Conservation (phyloP, 1,139 yeast genomes). For the Oligophagozyma castellii region DNA sequence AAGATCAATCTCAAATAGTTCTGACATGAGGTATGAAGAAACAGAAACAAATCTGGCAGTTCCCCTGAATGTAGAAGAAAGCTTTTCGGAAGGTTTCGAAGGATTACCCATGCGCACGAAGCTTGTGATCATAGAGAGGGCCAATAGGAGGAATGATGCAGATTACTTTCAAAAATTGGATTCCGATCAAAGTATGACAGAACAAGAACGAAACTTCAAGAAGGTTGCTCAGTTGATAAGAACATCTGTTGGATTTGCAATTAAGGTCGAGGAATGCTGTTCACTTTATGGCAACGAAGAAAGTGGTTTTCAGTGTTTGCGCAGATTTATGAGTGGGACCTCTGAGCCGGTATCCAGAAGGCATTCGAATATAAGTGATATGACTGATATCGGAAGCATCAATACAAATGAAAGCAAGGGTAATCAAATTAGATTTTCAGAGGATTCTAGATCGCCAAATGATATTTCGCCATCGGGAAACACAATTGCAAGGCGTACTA, state of each 20-base stretch:
- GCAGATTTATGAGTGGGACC: slow-evolving; percentile 18
- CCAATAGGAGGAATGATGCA: not conserved
- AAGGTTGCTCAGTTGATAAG: slow-evolving; percentile 14
- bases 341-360: slow-evolving; percentile 1
- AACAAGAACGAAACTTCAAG: not conserved
- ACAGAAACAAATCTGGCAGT: too few species aligned
- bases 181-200: not conserved
- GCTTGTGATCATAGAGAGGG: not conserved
- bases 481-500: too few species aligned
- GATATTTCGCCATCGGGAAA: slow-evolving; percentile 6
- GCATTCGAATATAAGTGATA: too few species aligned
- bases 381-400: too few species aligned
- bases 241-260: slow-evolving; percentile 16
- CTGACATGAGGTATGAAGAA: too few species aligned
- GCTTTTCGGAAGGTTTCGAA: too few species aligned
- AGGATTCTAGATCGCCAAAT: slow-evolving; percentile 4
- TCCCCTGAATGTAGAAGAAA: too few species aligned
- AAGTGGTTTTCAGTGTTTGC: slow-evolving; percentile 11
- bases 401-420: too few species aligned
- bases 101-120: not conserved
- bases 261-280: slow-evolving; percentile 12
- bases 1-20: not conserved
- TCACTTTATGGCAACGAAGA: slow-evolving; percentile 1
- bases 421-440: slow-evolving; percentile 6
- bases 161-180: not conserved